Conservation (phyloP, 2,329 filamentous ascomycete species). For the Xylariaceae sp. region DNA sequence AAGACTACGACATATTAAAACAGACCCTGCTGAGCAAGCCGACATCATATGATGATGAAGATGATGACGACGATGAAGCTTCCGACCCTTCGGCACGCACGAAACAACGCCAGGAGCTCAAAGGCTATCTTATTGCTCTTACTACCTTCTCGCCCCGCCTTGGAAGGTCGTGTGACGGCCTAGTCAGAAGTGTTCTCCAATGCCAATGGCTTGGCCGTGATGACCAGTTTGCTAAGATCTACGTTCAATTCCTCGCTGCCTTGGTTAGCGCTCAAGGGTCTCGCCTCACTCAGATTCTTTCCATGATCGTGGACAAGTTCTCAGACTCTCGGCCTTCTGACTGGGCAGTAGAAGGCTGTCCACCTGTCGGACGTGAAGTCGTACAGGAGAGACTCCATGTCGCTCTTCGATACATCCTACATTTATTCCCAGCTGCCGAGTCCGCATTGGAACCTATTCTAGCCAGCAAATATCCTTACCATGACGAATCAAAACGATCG, state of each 20-base stretch:
- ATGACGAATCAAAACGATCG: conserved; percentile 76
- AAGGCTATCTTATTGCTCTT: conserved; percentile 67
- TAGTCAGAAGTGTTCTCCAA: conserved; percentile 64
- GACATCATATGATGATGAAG: conserved; percentile 44
- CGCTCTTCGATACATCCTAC: conserved; percentile 75
- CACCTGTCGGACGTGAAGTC: conserved; percentile 65
- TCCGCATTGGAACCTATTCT: conserved; percentile 72
- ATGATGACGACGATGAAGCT: conserved; percentile 56
- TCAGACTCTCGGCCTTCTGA: conserved; percentile 55
- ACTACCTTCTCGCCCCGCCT: conserved; percentile 66
- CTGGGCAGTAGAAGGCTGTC: conserved; percentile 57
- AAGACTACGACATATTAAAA: conserved; percentile 67
- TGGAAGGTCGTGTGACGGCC: conserved; percentile 62
- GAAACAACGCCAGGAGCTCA: conserved; percentile 57
- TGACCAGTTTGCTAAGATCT: conserved; percentile 69
- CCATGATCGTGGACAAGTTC: conserved; percentile 83
- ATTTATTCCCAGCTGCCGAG: conserved; percentile 80
- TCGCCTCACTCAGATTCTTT: conserved; percentile 75
- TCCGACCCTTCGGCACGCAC: conserved; percentile 43
- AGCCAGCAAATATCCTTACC: conserved; percentile 73
- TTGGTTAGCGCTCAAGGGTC: conserved; percentile 83
- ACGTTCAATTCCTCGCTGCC: conserved; percentile 70
- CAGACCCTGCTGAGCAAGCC: conserved; percentile 60
- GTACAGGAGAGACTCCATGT: conserved; percentile 79
- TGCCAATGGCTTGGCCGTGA: conserved; percentile 71